Conservation (phyloP, 116 monocot genomes). For the Phalaenopsis hybrid region DNA sequence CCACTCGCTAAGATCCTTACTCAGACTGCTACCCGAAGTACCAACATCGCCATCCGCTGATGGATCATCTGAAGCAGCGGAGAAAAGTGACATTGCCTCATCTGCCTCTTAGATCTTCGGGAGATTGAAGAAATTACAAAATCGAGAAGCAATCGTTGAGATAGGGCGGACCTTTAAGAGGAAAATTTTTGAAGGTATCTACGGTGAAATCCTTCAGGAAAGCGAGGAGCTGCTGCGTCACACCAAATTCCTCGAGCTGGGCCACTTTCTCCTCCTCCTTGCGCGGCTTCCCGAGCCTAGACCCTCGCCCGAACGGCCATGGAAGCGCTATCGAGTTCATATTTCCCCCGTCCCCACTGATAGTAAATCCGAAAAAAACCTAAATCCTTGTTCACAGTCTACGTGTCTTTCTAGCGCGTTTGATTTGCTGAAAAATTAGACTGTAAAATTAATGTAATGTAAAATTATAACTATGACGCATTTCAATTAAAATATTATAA, state of each 20-base stretch:
- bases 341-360: background rate
- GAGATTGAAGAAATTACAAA: background rate
- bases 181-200: constrained; percentile 63
- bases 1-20: constrained; percentile 76
- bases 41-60: constrained; percentile 9
- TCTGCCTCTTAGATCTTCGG: background rate
- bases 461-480: too few relatives aligned
- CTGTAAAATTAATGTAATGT: too few relatives aligned
- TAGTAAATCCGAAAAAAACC: too few relatives aligned
- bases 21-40: constrained; percentile 11
- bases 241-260: constrained; percentile 46
- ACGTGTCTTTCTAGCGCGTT: too few relatives aligned
- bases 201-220: constrained; percentile 54
- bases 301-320: constrained; percentile 32
- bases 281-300: background rate
- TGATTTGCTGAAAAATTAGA: too few relatives aligned
- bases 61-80: constrained; percentile 14
- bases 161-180: constrained; percentile 27
- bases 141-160: background rate
- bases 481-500: too few relatives aligned
- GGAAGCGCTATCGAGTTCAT: constrained; percentile 36
- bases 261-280: constrained; percentile 8
- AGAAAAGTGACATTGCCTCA: background rate
- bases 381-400: too few relatives aligned
- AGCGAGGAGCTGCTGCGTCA: constrained; percentile 51